Base-by-base conservation (phyloP, 768 basidiomycete species). In the Termitomyces sp. region DNA sequence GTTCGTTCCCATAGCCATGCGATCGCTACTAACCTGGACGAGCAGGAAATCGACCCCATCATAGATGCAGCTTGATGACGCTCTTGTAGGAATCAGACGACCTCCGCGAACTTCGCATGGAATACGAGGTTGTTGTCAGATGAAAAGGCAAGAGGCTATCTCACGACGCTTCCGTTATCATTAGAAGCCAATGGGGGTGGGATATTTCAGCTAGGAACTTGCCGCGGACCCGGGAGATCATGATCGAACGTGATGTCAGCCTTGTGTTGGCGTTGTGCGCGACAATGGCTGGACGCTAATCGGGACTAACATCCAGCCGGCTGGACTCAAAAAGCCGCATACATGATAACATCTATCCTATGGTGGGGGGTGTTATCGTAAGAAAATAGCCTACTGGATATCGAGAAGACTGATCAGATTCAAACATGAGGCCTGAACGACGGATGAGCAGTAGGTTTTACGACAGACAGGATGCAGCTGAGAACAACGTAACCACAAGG, bases 51-150 rank as follows among this genome's bases (percentile, higher is more conserved):
- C 14, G 16, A 46, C 32, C 22, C 1, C 14, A 26, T 30, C 30
- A 16, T 22, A 47, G 20, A 26, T 22, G 22, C 12, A 37, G 5
- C 33, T 37, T 47, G 26, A 39, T 16, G 24, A 40, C 18, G 22
- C 20, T 10, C 40, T 36, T 37, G 43, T 27, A 30, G 34, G 13
- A 22, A 55, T 60, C 54, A 56, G 55, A 37, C 39, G 59, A 60
- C 53, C 61, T 62, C 57, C 57, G 61, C 39, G 39, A 53, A 50
- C 53, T 56, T 59, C 57, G 55, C 55, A 56, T n/a, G n/a, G 49
- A 16, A 43, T 37, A 22, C n/a, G 10, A 44, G 32, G 47, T 55
- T 51, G 27, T 45, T 36, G 4, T 56, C 53, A 46, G 36, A 44
- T 57, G 42, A 26, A 30, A 51, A 36, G 43, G 36, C 44, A 40